A percentile compares a stretch with the other conserved stretches of the same genome.
These are phyloP conservation scores for Bifiguratus adelaidae DNA, from an alignment of 192 early-diverging fungal species.

Conservation along the genomic window DNA sequence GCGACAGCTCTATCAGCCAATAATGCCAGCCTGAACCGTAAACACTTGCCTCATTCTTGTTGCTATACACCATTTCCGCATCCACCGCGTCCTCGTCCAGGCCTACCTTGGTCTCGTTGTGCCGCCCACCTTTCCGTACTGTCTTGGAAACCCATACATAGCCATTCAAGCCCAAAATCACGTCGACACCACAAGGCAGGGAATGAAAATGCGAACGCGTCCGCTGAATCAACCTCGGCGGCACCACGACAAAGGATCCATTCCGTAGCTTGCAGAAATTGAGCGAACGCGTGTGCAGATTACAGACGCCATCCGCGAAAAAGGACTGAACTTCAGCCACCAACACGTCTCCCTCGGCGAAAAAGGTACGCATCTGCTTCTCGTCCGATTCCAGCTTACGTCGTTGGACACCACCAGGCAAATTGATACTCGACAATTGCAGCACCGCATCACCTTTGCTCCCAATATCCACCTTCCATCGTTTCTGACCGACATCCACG, in stretches of 20 bases:
- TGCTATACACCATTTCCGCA: constrained; percentile 76
- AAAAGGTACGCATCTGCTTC: constrained; percentile 91
- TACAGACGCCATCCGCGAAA: constrained; percentile 78
- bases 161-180: constrained; percentile 93
- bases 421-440: constrained; percentile 80
- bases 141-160: constrained; percentile 90
- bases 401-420: constrained; percentile 91
- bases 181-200: constrained; percentile 85
- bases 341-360: constrained; percentile 89
- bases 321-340: constrained; percentile 53
- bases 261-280: constrained; percentile 62
- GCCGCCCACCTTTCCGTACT: constrained; percentile 16
- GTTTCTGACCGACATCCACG: constrained; percentile 77
- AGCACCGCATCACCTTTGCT: constrained; percentile 79
- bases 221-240: constrained; percentile 82
- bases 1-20: too few species aligned
- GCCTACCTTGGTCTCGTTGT: constrained; percentile 16
- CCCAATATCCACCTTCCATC: constrained; percentile 93
- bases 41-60: constrained; percentile 70
- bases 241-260: constrained; percentile 71
- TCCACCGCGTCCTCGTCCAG: constrained; percentile 49
- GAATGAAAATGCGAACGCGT: constrained; percentile 92
- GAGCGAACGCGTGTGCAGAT: constrained; percentile 78
- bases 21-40: neutral
- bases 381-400: constrained; percentile 95